Conservation (phyloP, 2,329 filamentous ascomycete species). For the Diplodia seriata region DNA sequence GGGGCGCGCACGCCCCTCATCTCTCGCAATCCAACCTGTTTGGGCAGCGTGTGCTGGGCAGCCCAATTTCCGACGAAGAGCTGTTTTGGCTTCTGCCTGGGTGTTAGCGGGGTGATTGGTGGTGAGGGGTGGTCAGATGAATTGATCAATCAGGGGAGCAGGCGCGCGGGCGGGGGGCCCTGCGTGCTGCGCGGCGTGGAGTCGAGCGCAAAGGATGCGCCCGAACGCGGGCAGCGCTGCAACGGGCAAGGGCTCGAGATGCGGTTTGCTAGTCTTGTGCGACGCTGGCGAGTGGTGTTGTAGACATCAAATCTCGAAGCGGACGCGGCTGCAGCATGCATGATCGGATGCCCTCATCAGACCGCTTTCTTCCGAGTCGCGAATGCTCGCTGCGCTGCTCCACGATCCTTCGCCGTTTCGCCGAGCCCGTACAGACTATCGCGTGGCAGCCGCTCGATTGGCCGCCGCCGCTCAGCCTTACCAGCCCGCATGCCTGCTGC, state of each 20-base stretch:
- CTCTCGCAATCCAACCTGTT: conserved; percentile 25
- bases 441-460: conserved; percentile 20
- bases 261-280: conserved; percentile 7
- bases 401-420: conserved; percentile 21
- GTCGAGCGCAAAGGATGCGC: conserved; percentile 1
- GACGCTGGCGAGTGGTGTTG: background rate
- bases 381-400: conserved; percentile 5
- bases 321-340: conserved; percentile 19
- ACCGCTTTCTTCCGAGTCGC: conserved; percentile 27
- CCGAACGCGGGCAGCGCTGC: conserved; percentile 23
- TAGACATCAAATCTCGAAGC: background rate
- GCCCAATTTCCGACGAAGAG: conserved; percentile 7
- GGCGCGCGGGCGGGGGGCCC: conserved; percentile 13
- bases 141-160: conserved; percentile 29
- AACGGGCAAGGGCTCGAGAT: conserved; percentile 18
- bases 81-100: conserved; percentile 19
- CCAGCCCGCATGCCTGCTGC: conserved; percentile 22
- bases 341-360: conserved; percentile 24
- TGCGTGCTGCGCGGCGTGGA: conserved; percentile 8
- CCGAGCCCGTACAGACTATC: conserved; percentile 14
- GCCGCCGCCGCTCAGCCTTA: conserved; percentile 20
- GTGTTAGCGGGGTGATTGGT: conserved; percentile 26
- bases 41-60: conserved; percentile 6
- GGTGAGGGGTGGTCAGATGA: conserved; percentile 27
- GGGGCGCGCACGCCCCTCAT: conserved; percentile 5